Evolutionary conservation across 176 grass and related monocot genomes (phyloP).

Genomic region (Avena eriantha): DNA sequence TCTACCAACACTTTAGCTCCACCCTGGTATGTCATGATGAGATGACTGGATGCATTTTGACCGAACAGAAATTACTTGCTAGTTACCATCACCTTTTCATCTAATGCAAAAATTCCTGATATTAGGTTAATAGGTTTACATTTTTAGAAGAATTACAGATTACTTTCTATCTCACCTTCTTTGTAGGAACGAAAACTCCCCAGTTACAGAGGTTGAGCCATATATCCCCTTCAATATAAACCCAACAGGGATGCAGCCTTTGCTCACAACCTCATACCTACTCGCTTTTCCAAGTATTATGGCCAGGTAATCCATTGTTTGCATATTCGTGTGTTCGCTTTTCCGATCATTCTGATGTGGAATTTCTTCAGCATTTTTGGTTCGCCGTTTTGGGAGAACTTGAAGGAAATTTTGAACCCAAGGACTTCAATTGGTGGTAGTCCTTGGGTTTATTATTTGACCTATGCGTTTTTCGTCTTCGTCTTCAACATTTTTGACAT

Average conservation of each 20-base stretch:
- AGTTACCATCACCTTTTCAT: slow-evolving; percentile 14
- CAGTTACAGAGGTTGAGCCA: slow-evolving; percentile 93
- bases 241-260: slow-evolving; percentile 94
- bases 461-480: slow-evolving; percentile 86
- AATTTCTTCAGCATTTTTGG: slow-evolving; percentile 78
- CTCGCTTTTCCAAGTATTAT: slow-evolving; percentile 95
- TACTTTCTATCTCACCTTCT: slow-evolving; percentile 13
- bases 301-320: slow-evolving; percentile 63
- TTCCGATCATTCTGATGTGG: slow-evolving; percentile 46
- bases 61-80: slow-evolving; percentile 7
- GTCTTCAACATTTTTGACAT: slow-evolving; percentile 99
- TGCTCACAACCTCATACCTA: slow-evolving; percentile 87
- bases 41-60: slow-evolving; percentile 26
- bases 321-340: slow-evolving; percentile 10
- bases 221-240: slow-evolving; percentile 99
- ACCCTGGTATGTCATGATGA: slow-evolving; percentile 16
- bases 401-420: slow-evolving; percentile 89
- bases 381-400: slow-evolving; percentile 68
- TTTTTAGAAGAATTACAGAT: neutral
- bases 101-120: neutral
- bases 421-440: slow-evolving; percentile 63
- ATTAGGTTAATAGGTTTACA: neutral
- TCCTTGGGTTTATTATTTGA: slow-evolving; percentile 88
- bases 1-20: slow-evolving; percentile 3
- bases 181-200: slow-evolving; percentile 63